Percentiles rank a stretch among this genome's conserved stretches.
Evolutionary conservation across 2,329 filamentous ascomycete species (phyloP).

Genomic region (Neofusicoccum sp.): DNA sequence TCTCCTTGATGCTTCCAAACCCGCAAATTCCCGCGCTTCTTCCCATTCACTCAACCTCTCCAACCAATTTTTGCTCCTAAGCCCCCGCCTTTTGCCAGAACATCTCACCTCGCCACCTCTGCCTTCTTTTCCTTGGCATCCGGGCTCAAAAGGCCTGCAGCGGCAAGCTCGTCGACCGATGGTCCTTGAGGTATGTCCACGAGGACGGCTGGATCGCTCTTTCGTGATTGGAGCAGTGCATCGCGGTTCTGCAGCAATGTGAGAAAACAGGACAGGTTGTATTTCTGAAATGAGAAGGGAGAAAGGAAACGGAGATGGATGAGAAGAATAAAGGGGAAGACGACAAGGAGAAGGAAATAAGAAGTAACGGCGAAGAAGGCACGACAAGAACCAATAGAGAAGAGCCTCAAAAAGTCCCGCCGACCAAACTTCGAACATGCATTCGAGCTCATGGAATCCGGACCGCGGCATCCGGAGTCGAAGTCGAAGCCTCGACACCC

Average conservation of each 20-base stretch:
- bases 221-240: slow-evolving; percentile 39
- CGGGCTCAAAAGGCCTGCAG: slow-evolving; percentile 25
- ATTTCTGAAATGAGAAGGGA: not conserved
- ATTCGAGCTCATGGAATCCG: too few relatives aligned
- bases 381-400: not conserved
- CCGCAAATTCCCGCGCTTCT: too few relatives aligned
- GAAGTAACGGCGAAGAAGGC: not conserved
- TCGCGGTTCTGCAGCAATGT: slow-evolving; percentile 37
- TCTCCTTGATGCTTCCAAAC: too few relatives aligned
- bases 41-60: too few relatives aligned
- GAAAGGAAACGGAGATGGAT: not conserved
- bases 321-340: not conserved
- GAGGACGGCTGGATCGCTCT: slow-evolving; percentile 48
- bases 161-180: slow-evolving; percentile 48
- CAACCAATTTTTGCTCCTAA: too few relatives aligned
- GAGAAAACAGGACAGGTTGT: not conserved
- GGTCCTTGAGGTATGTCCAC: slow-evolving; percentile 49
- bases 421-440: too few relatives aligned
- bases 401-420: too few relatives aligned
- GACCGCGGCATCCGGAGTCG: too few relatives aligned
- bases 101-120: not conserved
- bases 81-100: too few relatives aligned
- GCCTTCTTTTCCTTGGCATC: not conserved
- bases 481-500: too few relatives aligned
- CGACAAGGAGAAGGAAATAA: not conserved